Conservation (phyloP, 23 red algal species). For the Gracilariopsis chorda region DNA sequence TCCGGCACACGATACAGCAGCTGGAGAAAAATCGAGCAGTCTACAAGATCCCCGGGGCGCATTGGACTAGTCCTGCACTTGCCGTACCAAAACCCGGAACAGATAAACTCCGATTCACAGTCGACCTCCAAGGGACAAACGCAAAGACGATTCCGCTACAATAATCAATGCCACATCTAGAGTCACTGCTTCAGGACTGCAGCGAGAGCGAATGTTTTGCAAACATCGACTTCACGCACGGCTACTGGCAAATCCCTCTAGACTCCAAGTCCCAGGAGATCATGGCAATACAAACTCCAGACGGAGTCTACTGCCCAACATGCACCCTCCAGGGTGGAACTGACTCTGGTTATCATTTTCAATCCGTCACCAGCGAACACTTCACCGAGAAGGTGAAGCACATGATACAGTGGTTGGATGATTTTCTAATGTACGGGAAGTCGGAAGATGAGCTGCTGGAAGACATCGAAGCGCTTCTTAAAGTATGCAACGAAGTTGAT, state of each 20-base stretch:
- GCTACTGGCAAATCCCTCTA: conserved; percentile 29
- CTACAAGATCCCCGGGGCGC: not conserved
- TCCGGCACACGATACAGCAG: too few relatives aligned
- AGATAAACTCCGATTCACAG: conserved; percentile 1
- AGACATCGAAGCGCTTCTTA: not conserved
- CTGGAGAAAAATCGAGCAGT: conserved; percentile 2
- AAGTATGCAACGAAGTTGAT: not conserved
- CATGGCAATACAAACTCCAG: conserved; percentile 14
- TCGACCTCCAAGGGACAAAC: conserved; percentile 6
- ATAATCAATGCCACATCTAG: not conserved
- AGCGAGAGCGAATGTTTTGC: not conserved
- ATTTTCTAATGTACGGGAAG: conserved; percentile 17
- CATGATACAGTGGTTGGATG: conserved; percentile 6
- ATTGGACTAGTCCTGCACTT: conserved; percentile 21
- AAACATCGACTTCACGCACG: conserved; percentile 24
- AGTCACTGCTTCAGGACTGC: not conserved
- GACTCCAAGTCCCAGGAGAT: not conserved
- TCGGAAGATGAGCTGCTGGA: not conserved
- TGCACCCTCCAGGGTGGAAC: conserved; percentile 21
- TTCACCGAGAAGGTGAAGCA: not conserved
- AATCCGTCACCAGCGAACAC: not conserved
- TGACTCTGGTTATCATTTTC: conserved; percentile 42
- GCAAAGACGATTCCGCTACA: not conserved
- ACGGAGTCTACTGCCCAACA: not conserved
- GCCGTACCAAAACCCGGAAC: not conserved